Percentiles rank a stretch among this genome's conserved stretches.
phyloP scores from a whole-genome alignment of 202 grass and related monocot genomes.

The Eragrostis tef region DNA sequence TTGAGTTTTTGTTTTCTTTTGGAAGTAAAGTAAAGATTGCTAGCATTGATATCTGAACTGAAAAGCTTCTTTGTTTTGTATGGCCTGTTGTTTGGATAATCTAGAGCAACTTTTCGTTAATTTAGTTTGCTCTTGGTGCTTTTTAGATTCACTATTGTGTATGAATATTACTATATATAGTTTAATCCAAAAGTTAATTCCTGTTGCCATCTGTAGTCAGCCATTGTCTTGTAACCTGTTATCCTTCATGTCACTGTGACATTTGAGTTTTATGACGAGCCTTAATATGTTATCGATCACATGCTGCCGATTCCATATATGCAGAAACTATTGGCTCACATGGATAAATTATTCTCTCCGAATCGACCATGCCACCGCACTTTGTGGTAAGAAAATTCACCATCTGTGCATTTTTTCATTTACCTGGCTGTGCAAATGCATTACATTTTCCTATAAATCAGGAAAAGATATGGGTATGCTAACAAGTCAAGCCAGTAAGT shows the following conservation, averaged over 20 bases:
- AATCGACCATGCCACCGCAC: slow-evolving; percentile 61
- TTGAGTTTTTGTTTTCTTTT: neutral
- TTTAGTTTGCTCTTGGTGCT: neutral
- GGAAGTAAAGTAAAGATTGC: neutral
- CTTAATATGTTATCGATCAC: slow-evolving; percentile 23
- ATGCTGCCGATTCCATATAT: slow-evolving; percentile 39
- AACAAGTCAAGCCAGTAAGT: slow-evolving; percentile 11
- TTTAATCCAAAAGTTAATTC: slow-evolving; percentile 17
- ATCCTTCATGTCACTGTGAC: slow-evolving; percentile 19
- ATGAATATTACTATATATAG: neutral
- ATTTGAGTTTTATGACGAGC: slow-evolving; percentile 23
- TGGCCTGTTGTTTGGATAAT: neutral
- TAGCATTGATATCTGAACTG: neutral
- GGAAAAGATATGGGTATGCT: neutral
- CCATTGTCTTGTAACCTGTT: slow-evolving; percentile 15
- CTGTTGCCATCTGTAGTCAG: slow-evolving; percentile 22
- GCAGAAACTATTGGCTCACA: slow-evolving; percentile 80
- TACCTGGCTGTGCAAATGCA: neutral
- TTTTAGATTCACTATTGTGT: neutral
- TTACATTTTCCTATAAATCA: neutral
- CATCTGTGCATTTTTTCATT: slow-evolving; percentile 22
- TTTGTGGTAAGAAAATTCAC: slow-evolving; percentile 67
- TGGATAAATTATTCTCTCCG: slow-evolving; percentile 71
- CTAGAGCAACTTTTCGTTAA: neutral
- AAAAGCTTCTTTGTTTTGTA: neutral